A percentile compares a stretch with the other conserved stretches of the same genome.
phyloP scores from a whole-genome alignment of 2,329 filamentous ascomycete species.

The Ceratocystis ficicola region DNA sequence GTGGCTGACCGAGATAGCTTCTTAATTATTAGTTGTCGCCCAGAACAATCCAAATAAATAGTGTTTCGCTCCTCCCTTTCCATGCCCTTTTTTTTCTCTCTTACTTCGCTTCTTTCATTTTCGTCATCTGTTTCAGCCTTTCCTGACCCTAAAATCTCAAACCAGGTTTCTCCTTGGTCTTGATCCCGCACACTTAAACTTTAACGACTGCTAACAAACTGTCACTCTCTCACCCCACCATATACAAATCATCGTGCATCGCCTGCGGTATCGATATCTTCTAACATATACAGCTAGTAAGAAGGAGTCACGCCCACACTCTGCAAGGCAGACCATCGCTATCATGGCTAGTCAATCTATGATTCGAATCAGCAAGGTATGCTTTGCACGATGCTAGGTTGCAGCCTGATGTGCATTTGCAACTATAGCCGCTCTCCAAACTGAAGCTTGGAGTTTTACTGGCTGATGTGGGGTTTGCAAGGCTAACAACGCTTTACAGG shows the following conservation, averaged over 20 bases:
- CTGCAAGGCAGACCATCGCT: slow-evolving; percentile 11
- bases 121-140: not conserved
- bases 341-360: slow-evolving; percentile 74
- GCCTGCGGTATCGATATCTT: too few species aligned
- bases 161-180: not conserved
- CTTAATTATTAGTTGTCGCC: not conserved
- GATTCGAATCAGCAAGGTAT: slow-evolving; percentile 72
- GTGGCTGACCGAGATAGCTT: not conserved
- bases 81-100: not conserved
- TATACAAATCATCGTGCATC: too few species aligned
- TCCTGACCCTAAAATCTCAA: not conserved
- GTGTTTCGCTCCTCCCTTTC: not conserved
- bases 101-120: not conserved
- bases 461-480: slow-evolving; percentile 13
- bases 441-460: too few species aligned
- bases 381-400: slow-evolving; percentile 5
- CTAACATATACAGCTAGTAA: too few species aligned
- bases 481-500: slow-evolving; percentile 37
- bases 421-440: too few species aligned
- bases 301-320: too few species aligned
- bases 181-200: not conserved
- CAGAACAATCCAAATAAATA: not conserved
- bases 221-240: too few species aligned
- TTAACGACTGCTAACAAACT: too few species aligned
- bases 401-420: not conserved